Evolutionary conservation across 176 grass and related monocot species (phyloP).

Genomic region (Cenchrus americanus): DNA sequence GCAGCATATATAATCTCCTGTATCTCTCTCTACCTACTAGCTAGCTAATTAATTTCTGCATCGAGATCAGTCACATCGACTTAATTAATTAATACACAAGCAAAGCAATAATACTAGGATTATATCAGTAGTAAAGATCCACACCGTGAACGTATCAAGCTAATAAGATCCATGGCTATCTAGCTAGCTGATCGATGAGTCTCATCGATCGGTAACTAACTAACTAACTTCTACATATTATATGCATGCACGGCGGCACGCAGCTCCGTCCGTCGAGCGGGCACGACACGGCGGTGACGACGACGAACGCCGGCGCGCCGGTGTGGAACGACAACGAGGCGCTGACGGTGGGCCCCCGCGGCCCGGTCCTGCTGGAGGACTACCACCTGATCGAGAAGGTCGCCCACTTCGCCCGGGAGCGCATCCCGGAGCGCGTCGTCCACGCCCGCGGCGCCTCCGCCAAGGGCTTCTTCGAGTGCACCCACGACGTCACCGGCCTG

Average conservation of each 20-base stretch:
- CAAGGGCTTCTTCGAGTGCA: constrained; percentile 94
- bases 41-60: no score
- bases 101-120: no score
- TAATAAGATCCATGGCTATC: no score
- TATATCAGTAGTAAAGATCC: no score
- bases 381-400: constrained; percentile 91
- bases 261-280: constrained; percentile 85
- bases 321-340: constrained; percentile 98
- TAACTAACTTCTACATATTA: no score
- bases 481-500: constrained; percentile 63
- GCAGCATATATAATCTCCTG: no score
- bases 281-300: constrained; percentile 69
- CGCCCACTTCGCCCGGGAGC: constrained; percentile 81
- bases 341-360: constrained; percentile 73
- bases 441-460: constrained; percentile 81
- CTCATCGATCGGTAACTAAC: no score
- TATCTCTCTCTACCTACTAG: no score
- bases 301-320: constrained; percentile 78
- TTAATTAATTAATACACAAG: no score
- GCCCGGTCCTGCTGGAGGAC: constrained; percentile 80
- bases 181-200: no score
- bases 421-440: constrained; percentile 91
- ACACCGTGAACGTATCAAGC: no score
- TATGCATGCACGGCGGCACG: not conserved
- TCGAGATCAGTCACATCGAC: no score